Conservation (phyloP, 2,329 filamentous ascomycete species). For the Aspergillus aculeatinus region DNA sequence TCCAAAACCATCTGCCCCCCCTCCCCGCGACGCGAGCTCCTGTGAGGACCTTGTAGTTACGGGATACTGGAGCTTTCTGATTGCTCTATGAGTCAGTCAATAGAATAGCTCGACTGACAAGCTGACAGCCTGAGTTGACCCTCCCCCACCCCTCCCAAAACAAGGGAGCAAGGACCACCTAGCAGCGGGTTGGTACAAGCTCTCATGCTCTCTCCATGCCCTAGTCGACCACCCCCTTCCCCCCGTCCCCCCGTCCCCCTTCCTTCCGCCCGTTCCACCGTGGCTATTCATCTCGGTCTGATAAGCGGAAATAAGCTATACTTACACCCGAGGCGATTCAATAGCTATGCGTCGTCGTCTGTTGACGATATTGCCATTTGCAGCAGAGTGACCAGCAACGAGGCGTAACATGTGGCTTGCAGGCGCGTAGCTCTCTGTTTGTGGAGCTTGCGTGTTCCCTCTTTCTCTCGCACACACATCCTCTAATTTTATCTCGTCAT, state of each 20-base stretch:
- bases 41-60: background rate
- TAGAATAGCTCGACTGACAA: background rate
- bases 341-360: background rate
- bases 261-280: conserved; percentile 2
- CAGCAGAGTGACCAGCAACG: background rate
- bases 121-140: background rate
- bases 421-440: background rate
- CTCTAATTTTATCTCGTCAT: too few relatives aligned
- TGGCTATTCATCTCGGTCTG: background rate
- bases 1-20: background rate
- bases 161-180: background rate
- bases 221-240: too few relatives aligned
- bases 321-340: background rate
- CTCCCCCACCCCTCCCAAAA: background rate
- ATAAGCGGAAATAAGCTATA: background rate
- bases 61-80: background rate
- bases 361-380: background rate
- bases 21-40: too few relatives aligned
- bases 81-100: conserved; percentile 1
- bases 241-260: background rate
- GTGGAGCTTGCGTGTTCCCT: background rate
- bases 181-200: background rate
- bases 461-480: too few relatives aligned
- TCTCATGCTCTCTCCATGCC: background rate
- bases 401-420: background rate